These are phyloP conservation scores for Apiotrichum brassicae DNA, from an alignment of 1,284 basidiomycete genomes.

Conservation along the genomic window DNA sequence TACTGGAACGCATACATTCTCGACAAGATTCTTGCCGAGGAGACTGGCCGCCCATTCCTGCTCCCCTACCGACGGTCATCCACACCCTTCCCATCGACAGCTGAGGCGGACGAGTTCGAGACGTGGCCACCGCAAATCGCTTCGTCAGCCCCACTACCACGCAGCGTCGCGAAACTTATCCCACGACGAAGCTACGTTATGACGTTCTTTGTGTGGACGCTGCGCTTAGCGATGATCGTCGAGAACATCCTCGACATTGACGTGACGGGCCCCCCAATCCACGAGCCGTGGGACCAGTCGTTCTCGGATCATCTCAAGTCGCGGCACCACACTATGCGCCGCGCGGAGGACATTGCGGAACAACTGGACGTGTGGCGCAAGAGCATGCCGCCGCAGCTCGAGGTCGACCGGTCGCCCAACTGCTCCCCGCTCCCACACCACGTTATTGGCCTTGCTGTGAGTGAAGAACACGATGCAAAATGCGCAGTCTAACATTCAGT, in stretches of 20 bases:
- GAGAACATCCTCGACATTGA: slow-evolving; percentile 41
- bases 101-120: slow-evolving; percentile 48
- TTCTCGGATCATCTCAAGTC: slow-evolving; percentile 2
- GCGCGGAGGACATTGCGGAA: slow-evolving; percentile 19
- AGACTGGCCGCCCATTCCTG: slow-evolving; percentile 47
- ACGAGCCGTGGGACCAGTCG: slow-evolving; percentile 14
- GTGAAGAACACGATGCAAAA: too few relatives aligned
- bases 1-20: slow-evolving; percentile 48
- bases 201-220: slow-evolving; percentile 38
- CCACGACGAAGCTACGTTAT: slow-evolving; percentile 32
- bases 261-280: slow-evolving; percentile 17
- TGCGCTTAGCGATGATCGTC: slow-evolving; percentile 38
- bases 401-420: slow-evolving; percentile 14
- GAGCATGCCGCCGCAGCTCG: slow-evolving; percentile 24
- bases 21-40: slow-evolving; percentile 47
- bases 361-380: slow-evolving; percentile 31
- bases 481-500: too few relatives aligned
- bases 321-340: background rate
- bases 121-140: slow-evolving; percentile 40
- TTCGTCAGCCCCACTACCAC: slow-evolving; percentile 19
- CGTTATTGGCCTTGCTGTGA: slow-evolving; percentile 33
- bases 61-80: slow-evolving; percentile 44
- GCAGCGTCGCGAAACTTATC: slow-evolving; percentile 20
- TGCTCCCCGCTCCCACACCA: slow-evolving; percentile 36
- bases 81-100: slow-evolving; percentile 42